phyloP scores from a whole-genome alignment of 1,139 yeast genomes.

The Pichia sp. region DNA sequence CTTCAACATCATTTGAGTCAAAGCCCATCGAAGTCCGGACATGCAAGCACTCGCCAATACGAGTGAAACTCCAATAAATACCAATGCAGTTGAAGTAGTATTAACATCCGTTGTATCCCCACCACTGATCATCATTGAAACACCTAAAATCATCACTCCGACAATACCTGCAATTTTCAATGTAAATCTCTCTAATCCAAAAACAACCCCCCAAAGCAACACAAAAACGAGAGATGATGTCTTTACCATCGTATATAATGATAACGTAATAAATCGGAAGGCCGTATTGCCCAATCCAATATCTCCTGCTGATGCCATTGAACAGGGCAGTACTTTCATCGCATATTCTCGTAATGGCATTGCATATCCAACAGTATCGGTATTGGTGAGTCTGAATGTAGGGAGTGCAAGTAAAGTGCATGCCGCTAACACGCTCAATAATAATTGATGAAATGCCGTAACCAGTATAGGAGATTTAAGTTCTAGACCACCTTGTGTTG shows the following conservation, averaged over 20 bases:
- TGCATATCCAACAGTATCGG: conserved; percentile 3
- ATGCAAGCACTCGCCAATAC: conserved; percentile 74
- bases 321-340: conserved; percentile 70
- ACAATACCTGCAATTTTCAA: conserved; percentile 64
- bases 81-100: conserved; percentile 4
- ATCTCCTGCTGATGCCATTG: conserved; percentile 85
- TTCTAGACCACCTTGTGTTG: conserved; percentile 61
- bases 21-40: conserved; percentile 92
- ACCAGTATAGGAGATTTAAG: conserved; percentile 78
- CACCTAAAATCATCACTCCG: conserved; percentile 71
- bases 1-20: conserved; percentile 75
- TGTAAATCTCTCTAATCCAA: conserved; percentile 67
- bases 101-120: not conserved
- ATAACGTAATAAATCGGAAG: conserved; percentile 67
- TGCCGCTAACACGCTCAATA: conserved; percentile 48
- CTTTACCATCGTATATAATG: conserved; percentile 88
- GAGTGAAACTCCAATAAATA: conserved; percentile 53
- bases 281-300: conserved; percentile 90
- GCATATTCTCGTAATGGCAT: conserved; percentile 31
- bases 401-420: conserved; percentile 41
- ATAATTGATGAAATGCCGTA: conserved; percentile 78
- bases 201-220: conserved; percentile 72
- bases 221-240: conserved; percentile 87
- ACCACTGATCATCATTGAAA: conserved; percentile 71
- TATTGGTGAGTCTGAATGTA: conserved; percentile 31